These are phyloP conservation scores for Aphanoascus verrucosus DNA, from an alignment of 2,329 filamentous ascomycete genomes.

Conservation along the genomic window DNA sequence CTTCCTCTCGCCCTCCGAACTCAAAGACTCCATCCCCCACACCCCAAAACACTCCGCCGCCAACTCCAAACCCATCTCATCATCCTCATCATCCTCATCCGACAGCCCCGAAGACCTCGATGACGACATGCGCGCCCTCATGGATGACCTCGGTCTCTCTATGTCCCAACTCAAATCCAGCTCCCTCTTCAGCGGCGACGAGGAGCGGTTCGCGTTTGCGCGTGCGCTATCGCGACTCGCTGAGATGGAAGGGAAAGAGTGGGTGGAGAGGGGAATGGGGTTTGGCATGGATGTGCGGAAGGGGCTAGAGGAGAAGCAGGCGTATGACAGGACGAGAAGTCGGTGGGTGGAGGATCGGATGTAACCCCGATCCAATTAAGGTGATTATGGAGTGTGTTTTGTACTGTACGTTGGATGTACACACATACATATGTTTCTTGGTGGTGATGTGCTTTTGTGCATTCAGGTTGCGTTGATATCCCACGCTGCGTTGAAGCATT, in stretches of 20 bases:
- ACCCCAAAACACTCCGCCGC: background rate
- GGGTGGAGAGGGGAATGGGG: conserved; percentile 69
- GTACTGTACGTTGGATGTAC: too few species aligned
- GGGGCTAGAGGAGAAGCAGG: conserved; percentile 37
- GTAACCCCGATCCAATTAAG: too few species aligned
- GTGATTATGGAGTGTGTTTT: too few species aligned
- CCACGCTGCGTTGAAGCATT: too few species aligned
- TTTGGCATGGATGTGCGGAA: conserved; percentile 37
- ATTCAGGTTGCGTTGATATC: too few species aligned
- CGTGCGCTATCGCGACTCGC: conserved; percentile 70
- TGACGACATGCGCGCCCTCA: conserved; percentile 59
- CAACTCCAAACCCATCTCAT: conserved; percentile 16
- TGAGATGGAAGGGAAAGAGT: conserved; percentile 91
- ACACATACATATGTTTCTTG: too few species aligned
- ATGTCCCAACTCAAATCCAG: conserved; percentile 76
- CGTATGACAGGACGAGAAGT: conserved; percentile 40
- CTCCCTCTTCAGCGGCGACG: conserved; percentile 82
- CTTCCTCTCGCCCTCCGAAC: conserved; percentile 65
- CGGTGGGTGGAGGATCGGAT: conserved; percentile 42
- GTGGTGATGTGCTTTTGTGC: too few species aligned
- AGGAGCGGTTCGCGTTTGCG: conserved; percentile 94
- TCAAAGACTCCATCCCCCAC: conserved; percentile 45
- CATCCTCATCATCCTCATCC: background rate
- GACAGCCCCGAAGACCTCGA: conserved; percentile 1
- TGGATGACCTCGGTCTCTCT: conserved; percentile 79